phyloP scores from a whole-genome alignment of 2,329 filamentous ascomycete species.

The Bipolaris cookei region DNA sequence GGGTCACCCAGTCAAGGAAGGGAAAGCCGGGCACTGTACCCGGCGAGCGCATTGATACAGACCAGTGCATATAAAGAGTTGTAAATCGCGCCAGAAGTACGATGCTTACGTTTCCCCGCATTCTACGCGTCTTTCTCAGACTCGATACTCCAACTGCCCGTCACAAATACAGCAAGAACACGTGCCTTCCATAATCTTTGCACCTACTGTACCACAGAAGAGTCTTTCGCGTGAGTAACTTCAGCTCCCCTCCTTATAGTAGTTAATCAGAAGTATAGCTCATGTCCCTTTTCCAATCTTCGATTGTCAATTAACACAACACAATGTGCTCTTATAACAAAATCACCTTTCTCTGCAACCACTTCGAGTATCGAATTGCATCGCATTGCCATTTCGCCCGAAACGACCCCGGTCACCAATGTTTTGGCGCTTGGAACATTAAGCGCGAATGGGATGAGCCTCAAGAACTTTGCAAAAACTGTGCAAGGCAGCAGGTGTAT shows the following conservation, averaged over 20 bases:
- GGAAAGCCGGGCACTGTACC: neutral
- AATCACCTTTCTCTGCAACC: slow-evolving; percentile 69
- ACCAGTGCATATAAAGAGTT: slow-evolving; percentile 19
- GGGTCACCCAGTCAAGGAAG: neutral
- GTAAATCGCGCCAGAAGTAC: slow-evolving; percentile 2
- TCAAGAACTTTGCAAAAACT: slow-evolving; percentile 22
- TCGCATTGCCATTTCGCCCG: slow-evolving; percentile 77
- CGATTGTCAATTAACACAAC: neutral
- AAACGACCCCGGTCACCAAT: slow-evolving; percentile 73
- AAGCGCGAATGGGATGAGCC: slow-evolving; percentile 63
- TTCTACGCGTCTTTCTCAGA: slow-evolving; percentile 1
- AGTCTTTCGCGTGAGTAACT: slow-evolving; percentile 2
- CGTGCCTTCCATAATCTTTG: neutral
- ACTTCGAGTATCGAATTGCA: slow-evolving; percentile 65
- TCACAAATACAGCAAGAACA: neutral
- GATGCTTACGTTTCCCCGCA: slow-evolving; percentile 15
- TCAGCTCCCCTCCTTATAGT: neutral
- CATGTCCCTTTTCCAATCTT: neutral
- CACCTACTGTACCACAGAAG: neutral
- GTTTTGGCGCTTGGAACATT: slow-evolving; percentile 70
- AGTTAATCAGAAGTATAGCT: slow-evolving; percentile 5
- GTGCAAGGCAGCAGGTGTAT: slow-evolving; percentile 1
- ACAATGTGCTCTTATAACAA: slow-evolving; percentile 75
- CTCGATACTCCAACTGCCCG: neutral
- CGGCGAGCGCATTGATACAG: neutral